phyloP scores from a whole-genome alignment of 768 basidiomycete genomes.

The Amanita rubescens region DNA sequence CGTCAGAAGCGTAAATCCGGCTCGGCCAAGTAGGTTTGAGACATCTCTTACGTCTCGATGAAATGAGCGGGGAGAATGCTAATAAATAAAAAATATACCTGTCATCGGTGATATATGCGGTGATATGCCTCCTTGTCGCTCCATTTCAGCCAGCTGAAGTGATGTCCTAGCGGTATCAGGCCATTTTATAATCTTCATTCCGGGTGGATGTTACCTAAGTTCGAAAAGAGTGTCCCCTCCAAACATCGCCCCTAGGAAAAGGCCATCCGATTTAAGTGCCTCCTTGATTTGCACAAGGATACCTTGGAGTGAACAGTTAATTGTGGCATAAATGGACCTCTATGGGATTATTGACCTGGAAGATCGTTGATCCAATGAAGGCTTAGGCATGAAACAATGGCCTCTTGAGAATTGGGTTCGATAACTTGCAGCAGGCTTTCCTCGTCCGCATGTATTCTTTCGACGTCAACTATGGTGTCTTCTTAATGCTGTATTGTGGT shows the following conservation, averaged over 20 bases:
- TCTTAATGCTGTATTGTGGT: slow-evolving; percentile 3
- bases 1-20: slow-evolving; percentile 90
- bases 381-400: slow-evolving; percentile 83
- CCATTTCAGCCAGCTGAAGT: slow-evolving; percentile 88
- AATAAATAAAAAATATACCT: slow-evolving; percentile 37
- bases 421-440: slow-evolving; percentile 66
- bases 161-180: slow-evolving; percentile 53
- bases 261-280: slow-evolving; percentile 81
- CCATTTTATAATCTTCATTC: background rate
- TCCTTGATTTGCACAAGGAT: slow-evolving; percentile 81
- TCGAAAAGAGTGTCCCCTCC: slow-evolving; percentile 97
- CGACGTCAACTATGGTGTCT: slow-evolving; percentile 54
- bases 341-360: slow-evolving; percentile 51
- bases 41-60: slow-evolving; percentile 80
- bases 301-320: slow-evolving; percentile 37
- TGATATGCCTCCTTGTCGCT: slow-evolving; percentile 94
- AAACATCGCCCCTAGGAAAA: slow-evolving; percentile 91
- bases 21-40: slow-evolving; percentile 85
- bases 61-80: background rate
- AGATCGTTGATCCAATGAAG: slow-evolving; percentile 98
- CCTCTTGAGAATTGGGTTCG: slow-evolving; percentile 75
- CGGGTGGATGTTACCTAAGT: slow-evolving; percentile 44
- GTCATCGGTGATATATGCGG: slow-evolving; percentile 98
- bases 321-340: background rate
- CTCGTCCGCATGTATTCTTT: slow-evolving; percentile 78